Evolutionary conservation across 768 basidiomycete genomes (phyloP).

Genomic region (Tricholoma matsutake): DNA sequence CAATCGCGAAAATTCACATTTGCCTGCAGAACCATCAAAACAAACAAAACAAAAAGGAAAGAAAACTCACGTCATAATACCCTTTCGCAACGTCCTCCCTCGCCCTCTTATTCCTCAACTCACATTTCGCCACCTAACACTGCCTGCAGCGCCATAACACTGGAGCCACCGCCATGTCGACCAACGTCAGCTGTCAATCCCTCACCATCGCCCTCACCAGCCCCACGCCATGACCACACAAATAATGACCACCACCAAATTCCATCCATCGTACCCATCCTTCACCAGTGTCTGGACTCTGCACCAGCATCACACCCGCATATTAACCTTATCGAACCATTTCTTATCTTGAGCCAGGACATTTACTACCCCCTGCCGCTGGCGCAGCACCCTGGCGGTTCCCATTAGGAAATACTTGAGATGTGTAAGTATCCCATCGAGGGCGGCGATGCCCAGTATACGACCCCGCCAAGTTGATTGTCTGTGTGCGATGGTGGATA

Average conservation of each 20-base stretch:
- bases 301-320: constrained; percentile 57
- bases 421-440: constrained; percentile 74
- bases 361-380: constrained; percentile 63
- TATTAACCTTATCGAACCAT: constrained; percentile 81
- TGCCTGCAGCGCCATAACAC: too few species aligned
- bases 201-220: too few species aligned
- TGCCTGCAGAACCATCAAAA: too few species aligned
- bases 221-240: constrained; percentile 56
- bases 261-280: constrained; percentile 85
- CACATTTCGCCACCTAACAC: too few species aligned
- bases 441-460: constrained; percentile 68
- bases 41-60: constrained; percentile 4
- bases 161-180: too few species aligned
- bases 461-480: constrained; percentile 71
- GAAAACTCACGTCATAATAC: constrained; percentile 73
- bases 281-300: constrained; percentile 80
- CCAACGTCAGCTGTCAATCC: too few species aligned
- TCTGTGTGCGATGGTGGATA: constrained; percentile 69
- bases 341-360: constrained; percentile 79
- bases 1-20: too few species aligned
- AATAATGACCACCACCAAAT: constrained; percentile 61
- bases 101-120: too few species aligned
- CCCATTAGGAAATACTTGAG: constrained; percentile 84
- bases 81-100: constrained; percentile 83
- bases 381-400: constrained; percentile 54